Evolutionary conservation across 2,329 filamentous ascomycete species (phyloP), one percentile per base, ranked within the genome.

Genomic region (Penicillium decumbens): DNA sequence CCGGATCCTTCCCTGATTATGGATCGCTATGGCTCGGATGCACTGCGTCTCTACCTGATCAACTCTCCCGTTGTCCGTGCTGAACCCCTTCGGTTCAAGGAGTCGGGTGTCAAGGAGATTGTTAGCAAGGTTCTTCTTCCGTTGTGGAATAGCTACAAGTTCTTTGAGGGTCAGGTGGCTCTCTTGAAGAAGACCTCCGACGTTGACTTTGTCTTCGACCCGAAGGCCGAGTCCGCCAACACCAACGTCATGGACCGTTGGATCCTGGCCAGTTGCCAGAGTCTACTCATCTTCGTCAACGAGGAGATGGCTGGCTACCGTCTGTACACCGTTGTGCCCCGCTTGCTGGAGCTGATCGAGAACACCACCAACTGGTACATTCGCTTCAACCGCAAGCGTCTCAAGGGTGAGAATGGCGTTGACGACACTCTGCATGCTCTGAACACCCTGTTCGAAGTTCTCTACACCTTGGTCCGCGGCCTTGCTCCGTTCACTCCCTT

Each of bases 331-430:
- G 92, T 97, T 39, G 90, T 95, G 39, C 91, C 91, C 6, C 81
- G 88, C 55, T 75, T 97, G 52, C 79, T 95, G 15, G 80, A 80
- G 50, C 80, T 95, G 63, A 95, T 96, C 57, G 92, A 96, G 64
- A 90, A 95, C 72, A 90, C 88, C 3, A 96, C 91, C n/a, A 97
- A 97, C 72, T 96, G 91, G 91, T 96, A 96, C 73, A 96, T 96
- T 68, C 82, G 90, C 53, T 95, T 95, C 77, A 96, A 96, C 76
- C 82, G 91, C 47, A 88, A 88, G 70, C 83, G 91, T 47, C 78
- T 95, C 58, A 96, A 95, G 82, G 91, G 91, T 38, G 90, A 95
- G 66, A 84, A 89, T 57, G 89, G 90, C 15, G 72, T 89, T 23
- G 81, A 91, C 12, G 93, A 97, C 67, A 96, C 93, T 9, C 77